Base-by-base conservation (phyloP, 352 stramenopile species). In the Globisporangium spinosum region DNA sequence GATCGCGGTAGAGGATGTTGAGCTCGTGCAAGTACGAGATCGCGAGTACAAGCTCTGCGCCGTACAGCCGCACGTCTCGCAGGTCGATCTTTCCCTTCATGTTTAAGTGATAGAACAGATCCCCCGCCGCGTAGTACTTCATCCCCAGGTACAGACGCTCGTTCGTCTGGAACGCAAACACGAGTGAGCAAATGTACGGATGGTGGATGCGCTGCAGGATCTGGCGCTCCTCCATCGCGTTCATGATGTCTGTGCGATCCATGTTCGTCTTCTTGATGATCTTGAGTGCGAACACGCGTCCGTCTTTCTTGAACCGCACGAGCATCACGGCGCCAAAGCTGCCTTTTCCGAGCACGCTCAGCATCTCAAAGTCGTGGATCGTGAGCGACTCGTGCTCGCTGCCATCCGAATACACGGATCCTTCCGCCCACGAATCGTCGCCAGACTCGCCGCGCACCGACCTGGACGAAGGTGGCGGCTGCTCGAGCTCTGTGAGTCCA, bases 291-390 rank as follows among this genome's bases (percentile, higher is more conserved):
- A 96, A 96, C 29, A 96, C 83, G 58, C 89, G 83, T 0, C 87
- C 87, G 47, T 96, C 89, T 64, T 94, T 91, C 73, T 95, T 95
- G 75, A 95, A 96, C 0, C 89, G 89, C 35, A 96, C 89, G 2
- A 96, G 79, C 87, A 96, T 96, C 12, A 96, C 89, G 32, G 89
- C 89, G 13, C 87, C 89, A 68, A 96, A 96, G 67, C 85, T 94
- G 9, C 89, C 89, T 64, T 93, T 93, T 23, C 89, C 89, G 1
- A 96, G 67, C 25, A 96, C 89, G 64, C 86, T 93, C 12, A 96
- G 75, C 89, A 96, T 96, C 64, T 96, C 89, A n/a, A 96, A 96
- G 67, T 96, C 87, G 55, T 96, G 86, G 62, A 96, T 96, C 43
- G 87, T 94, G 49, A 95, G 75, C 2, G 77, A 74, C 64, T 96